Evolutionary conservation across 2,329 filamentous ascomycete genomes (phyloP), one percentile per base, ranked within the genome.

Genomic region (Beauveria bassiana): DNA sequence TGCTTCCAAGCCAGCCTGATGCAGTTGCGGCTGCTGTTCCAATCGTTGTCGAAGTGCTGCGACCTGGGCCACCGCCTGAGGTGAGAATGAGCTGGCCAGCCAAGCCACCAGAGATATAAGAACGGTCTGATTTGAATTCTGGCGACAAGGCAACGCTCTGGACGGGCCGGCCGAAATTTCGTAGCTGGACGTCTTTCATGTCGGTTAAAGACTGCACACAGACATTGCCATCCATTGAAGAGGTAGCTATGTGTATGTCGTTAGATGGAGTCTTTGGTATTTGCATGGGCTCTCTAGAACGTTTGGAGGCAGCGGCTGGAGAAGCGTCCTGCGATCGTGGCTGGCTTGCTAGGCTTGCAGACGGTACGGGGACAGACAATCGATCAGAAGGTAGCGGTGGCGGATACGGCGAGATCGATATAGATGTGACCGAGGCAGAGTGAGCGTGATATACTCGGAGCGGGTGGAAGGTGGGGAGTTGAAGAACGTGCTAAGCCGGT

Each of bases 211-310:
- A 96, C 62, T 92, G 88, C 1, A 99, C 85, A 68, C 95, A 98
- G 16, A 99, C 91, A 70, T 97, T 93, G 20, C 95, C 96, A 73
- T 99, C 95, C 70, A 96, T 90, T 0, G 95, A 98, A 0, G 95
- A 91, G 1, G 93, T 96, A 1, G 89, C 93, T 66, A 99, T 90
- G 72, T 95, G 90, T 46, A 99, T 96, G 59, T 93, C 88, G 69
- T 97, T 98, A 2, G 91, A 93, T 0, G 91, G 89, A 0, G 82
- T 91, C 63, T 87, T 86, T 0, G 90, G 86, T 2, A 96, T 78
- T 1, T 81, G 77, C 0, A 78, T 73, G 0, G 77, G 73, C 64
- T 88, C 81, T 16, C 74, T 81, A 5, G 76, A 74, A 61, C 76
- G 79, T 62, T 82, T 79, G 14, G 84, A 81, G 8, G 79, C 74